Conservation (phyloP, 352 stramenopile genomes). For the Achlya hypogyna region DNA sequence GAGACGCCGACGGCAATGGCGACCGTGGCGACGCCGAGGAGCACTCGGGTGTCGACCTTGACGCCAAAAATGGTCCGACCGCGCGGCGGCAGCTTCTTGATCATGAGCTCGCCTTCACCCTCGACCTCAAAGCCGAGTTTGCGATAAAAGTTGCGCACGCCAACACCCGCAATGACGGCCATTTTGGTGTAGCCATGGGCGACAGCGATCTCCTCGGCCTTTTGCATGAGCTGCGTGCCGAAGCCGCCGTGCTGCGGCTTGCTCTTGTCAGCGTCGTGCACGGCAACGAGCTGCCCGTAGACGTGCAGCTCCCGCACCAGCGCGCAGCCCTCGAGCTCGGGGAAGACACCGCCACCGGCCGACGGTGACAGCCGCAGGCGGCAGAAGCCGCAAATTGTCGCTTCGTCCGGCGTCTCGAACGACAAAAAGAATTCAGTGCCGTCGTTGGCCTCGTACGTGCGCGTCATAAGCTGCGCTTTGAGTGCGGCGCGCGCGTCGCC, state of each 20-base stretch:
- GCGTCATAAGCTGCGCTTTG: conserved; percentile 54
- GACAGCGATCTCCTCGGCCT: conserved; percentile 68
- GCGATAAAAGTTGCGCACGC: conserved; percentile 88
- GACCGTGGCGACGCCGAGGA: neutral
- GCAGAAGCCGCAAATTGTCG: conserved; percentile 87
- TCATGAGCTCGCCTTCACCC: conserved; percentile 77
- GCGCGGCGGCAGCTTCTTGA: conserved; percentile 51
- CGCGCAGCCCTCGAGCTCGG: conserved; percentile 61
- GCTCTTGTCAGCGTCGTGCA: conserved; percentile 27
- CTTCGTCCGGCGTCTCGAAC: conserved; percentile 84
- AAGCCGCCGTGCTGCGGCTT: conserved; percentile 85
- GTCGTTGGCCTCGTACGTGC: conserved; percentile 79
- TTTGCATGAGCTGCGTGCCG: conserved; percentile 78
- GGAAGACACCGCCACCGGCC: conserved; percentile 60
- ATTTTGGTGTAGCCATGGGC: conserved; percentile 67
- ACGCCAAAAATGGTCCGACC: neutral
- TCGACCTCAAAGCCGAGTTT: conserved; percentile 81
- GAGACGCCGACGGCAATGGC: neutral
- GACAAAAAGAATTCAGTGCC: conserved; percentile 88
- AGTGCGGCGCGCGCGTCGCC: conserved; percentile 73
- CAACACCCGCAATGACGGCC: conserved; percentile 85
- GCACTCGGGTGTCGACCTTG: neutral
- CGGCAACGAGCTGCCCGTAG: conserved; percentile 80
- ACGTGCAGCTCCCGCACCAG: conserved; percentile 87
- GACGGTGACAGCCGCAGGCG: conserved; percentile 70